These are phyloP conservation scores for Nematocida sp. DNA, from an alignment of 371 early-diverging fungal genomes.

Conservation along the genomic window DNA sequence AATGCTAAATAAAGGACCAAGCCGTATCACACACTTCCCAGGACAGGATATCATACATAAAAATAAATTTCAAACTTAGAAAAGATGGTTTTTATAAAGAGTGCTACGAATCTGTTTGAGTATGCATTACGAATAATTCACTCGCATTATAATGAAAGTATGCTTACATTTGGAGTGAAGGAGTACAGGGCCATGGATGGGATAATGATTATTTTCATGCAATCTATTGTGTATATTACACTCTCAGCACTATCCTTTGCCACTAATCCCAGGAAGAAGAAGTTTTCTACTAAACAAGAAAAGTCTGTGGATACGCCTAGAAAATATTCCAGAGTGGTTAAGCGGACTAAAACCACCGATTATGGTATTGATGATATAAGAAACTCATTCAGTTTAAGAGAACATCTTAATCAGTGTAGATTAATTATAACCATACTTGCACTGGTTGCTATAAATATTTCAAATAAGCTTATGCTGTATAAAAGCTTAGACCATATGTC, in stretches of 20 bases:
- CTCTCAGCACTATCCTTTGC: background rate
- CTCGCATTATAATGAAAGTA: conserved; percentile 38
- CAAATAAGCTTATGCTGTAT: conserved; percentile 22
- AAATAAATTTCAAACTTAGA: conserved; percentile 35
- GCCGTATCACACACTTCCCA: too few relatives aligned
- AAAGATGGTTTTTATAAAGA: conserved; percentile 16
- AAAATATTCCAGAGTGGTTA: background rate
- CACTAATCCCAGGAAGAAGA: background rate
- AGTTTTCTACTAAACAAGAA: background rate
- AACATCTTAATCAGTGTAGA: conserved; percentile 6
- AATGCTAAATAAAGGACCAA: background rate
- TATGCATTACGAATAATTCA: conserved; percentile 17
- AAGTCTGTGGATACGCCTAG: background rate
- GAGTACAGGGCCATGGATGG: background rate
- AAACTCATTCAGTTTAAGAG: background rate
- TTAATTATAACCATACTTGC: conserved; percentile 2
- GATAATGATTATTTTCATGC: background rate
- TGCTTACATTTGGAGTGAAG: background rate
- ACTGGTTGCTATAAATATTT: conserved; percentile 19
- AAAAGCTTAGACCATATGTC: conserved; percentile 38
- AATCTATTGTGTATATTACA: conserved; percentile 15
- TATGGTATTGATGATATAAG: background rate
- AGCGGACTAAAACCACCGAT: background rate
- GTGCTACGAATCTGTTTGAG: background rate
- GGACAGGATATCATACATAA: background rate